phyloP scores from a whole-genome alignment of 2,329 filamentous ascomycete species.

The Ophioceras dolichostomum region DNA sequence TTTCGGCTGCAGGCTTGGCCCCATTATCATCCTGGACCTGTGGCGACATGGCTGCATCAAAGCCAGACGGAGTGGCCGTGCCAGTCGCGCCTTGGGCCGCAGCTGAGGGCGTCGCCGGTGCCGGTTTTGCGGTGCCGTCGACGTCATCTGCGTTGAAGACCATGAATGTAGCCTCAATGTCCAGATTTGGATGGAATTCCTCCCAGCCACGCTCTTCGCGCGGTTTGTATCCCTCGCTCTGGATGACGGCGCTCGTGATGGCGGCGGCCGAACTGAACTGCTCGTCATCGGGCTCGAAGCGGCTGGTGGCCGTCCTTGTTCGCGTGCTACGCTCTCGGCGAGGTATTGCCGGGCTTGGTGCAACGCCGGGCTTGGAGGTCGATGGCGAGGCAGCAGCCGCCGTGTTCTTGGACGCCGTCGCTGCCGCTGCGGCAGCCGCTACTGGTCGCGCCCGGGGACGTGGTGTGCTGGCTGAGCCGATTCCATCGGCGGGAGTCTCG shows the following conservation, averaged over 20 bases:
- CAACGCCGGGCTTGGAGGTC: too few relatives aligned
- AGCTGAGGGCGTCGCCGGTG: conserved; percentile 13
- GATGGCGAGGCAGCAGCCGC: too few relatives aligned
- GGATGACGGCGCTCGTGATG: conserved; percentile 74
- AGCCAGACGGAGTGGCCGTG: not conserved
- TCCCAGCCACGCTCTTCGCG: conserved; percentile 95
- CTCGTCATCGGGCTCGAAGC: conserved; percentile 44
- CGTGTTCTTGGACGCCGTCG: too few relatives aligned
- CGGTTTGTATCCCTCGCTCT: conserved; percentile 94
- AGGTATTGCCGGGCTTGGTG: conserved; percentile 33
- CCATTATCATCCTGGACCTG: not conserved
- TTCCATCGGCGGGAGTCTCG: conserved; percentile 40
- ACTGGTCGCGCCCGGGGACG: conserved; percentile 35
- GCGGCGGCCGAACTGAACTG: conserved; percentile 81
- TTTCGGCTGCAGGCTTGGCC: not conserved
- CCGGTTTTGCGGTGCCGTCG: conserved; percentile 53
- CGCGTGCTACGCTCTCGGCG: conserved; percentile 46
- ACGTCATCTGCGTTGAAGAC: conserved; percentile 76
- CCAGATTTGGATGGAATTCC: conserved; percentile 91
- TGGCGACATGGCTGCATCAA: not conserved
- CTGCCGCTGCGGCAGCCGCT: too few relatives aligned
- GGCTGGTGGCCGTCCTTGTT: conserved; percentile 37
- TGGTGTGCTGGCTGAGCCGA: conserved; percentile 37
- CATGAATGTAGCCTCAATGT: conserved; percentile 71
- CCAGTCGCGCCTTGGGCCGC: not conserved